phyloP scores from a whole-genome alignment of 2,329 filamentous ascomycete species.

The Leptographium wingfieldii region DNA sequence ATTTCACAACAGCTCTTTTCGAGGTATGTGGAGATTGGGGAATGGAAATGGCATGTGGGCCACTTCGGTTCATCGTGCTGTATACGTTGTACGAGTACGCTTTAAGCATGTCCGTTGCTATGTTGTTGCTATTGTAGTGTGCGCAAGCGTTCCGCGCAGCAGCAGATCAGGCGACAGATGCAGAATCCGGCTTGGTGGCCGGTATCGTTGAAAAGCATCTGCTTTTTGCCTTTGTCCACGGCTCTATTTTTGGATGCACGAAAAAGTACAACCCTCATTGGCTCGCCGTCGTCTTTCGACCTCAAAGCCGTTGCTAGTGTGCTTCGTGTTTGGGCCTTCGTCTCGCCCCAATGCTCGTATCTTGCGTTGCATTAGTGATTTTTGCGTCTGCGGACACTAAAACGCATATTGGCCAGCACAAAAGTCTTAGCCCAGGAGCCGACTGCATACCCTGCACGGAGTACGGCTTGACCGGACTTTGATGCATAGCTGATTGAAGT shows the following conservation, averaged over 20 bases:
- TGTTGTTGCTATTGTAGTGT: no score
- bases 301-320: neutral
- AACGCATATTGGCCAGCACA: neutral
- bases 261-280: neutral
- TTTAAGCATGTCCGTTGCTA: neutral
- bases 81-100: no score
- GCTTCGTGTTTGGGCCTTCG: neutral
- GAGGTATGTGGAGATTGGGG: neutral
- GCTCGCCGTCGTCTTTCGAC: neutral
- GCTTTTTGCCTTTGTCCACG: no score
- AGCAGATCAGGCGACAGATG: no score
- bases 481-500: neutral
- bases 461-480: no score
- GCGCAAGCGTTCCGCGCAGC: no score
- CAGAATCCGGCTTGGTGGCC: no score
- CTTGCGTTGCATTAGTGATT: neutral
- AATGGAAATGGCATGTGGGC: neutral
- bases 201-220: no score
- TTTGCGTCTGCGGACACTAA: neutral
- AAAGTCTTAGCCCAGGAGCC: neutral
- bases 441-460: no score
- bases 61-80: neutral
- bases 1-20: no score
- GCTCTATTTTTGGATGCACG: neutral
- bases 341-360: neutral